These are phyloP conservation scores for Cucumis melo DNA, from an alignment of 306 rosid species.

Conservation along the genomic window DNA sequence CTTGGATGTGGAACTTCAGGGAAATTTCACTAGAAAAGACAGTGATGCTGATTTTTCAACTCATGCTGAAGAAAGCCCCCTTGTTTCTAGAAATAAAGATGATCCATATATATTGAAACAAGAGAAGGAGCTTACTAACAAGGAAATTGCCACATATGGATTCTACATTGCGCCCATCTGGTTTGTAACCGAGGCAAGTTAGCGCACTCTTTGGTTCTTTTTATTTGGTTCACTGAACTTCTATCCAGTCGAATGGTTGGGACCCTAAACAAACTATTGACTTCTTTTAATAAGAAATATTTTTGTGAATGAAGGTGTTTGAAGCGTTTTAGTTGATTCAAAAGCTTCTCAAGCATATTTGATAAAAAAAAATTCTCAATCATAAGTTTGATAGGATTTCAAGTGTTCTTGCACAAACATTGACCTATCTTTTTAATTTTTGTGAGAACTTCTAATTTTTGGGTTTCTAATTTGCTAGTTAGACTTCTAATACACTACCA, in stretches of 20 bases:
- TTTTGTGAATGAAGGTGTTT: not conserved
- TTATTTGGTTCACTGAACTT: not conserved
- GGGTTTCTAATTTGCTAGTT: not conserved
- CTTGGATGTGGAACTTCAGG: conserved; percentile 45
- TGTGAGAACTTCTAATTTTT: not conserved
- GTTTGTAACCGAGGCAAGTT: conserved; percentile 84
- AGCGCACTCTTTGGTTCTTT: conserved; percentile 5
- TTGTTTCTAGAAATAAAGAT: conserved; percentile 48
- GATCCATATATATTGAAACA: conserved; percentile 30
- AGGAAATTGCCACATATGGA: conserved; percentile 72
- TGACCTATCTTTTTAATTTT: not conserved
- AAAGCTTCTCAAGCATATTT: not conserved
- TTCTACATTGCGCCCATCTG: conserved; percentile 93
- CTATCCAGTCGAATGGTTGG: not conserved
- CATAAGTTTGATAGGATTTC: not conserved
- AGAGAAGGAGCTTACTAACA: conserved; percentile 36
- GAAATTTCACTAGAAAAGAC: conserved; percentile 38
- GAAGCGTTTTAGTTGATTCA: not conserved
- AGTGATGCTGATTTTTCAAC: conserved; percentile 45
- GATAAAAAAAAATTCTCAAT: not conserved
- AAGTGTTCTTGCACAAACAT: not conserved
- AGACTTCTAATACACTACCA: not conserved
- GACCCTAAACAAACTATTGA: not conserved
- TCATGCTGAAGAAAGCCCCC: conserved; percentile 42
- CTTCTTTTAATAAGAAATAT: not conserved